phyloP scores from a whole-genome alignment of 768 basidiomycete species.

The Tubosaeta sp. region DNA sequence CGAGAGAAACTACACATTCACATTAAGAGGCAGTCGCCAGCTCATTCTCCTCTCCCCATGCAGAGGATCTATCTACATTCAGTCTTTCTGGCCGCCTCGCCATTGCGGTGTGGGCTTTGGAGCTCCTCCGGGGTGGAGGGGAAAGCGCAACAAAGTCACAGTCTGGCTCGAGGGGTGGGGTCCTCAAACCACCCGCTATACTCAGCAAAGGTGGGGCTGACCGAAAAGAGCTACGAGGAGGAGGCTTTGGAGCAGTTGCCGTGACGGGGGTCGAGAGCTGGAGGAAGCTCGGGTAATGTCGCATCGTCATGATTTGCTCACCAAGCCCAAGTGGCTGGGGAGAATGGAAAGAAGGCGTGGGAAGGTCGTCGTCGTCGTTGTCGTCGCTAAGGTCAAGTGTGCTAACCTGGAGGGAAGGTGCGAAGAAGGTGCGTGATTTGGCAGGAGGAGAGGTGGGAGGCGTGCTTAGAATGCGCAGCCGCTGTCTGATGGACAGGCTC shows the following conservation, averaged over 20 bases:
- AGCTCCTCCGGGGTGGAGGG: constrained; percentile 61
- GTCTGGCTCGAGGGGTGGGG: constrained; percentile 23
- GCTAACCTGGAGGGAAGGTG: constrained; percentile 24
- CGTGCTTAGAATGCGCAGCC: constrained; percentile 64
- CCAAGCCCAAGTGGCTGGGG: constrained; percentile 38
- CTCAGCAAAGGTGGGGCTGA: constrained; percentile 19
- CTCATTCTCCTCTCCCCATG: constrained; percentile 7
- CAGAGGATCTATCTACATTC: constrained; percentile 10
- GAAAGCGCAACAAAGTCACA: constrained; percentile 49
- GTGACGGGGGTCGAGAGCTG: constrained; percentile 47
- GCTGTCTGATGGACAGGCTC: constrained; percentile 51
- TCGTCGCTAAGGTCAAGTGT: constrained; percentile 25
- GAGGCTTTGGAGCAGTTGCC: constrained; percentile 20
- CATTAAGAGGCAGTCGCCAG: constrained; percentile 41
- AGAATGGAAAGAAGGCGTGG: constrained; percentile 13
- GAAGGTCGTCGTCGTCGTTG: constrained; percentile 25
- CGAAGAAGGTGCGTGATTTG: constrained; percentile 20
- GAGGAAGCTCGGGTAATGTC: constrained; percentile 60
- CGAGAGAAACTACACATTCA: constrained; percentile 52
- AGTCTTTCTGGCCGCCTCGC: constrained; percentile 9
- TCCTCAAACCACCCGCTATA: neutral
- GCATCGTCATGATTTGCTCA: constrained; percentile 52
- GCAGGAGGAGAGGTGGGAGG: constrained; percentile 38
- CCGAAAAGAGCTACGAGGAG: constrained; percentile 20
- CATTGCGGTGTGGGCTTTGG: constrained; percentile 39